A percentile compares a stretch with the other conserved stretches of the same genome.
These are phyloP conservation scores for Fistulinella cinereoalba DNA, from an alignment of 1,284 basidiomycete genomes.

Conservation along the genomic window DNA sequence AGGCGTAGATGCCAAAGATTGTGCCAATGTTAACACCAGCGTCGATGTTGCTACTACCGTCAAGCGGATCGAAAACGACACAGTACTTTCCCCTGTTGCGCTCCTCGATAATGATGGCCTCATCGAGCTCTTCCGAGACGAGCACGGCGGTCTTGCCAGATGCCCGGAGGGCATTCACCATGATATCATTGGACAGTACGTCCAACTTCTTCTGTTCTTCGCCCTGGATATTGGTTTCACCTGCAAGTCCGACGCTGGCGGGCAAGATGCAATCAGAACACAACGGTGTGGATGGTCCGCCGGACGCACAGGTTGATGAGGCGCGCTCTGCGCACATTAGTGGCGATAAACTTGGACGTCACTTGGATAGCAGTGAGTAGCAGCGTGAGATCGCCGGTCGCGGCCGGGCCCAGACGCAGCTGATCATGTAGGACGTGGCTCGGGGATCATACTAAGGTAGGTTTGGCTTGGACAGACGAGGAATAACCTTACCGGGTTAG, in stretches of 20 bases:
- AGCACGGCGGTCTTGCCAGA: conserved; percentile 96
- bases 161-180: conserved; percentile 93
- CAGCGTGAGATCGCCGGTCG: conserved; percentile 93
- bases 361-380: conserved; percentile 95
- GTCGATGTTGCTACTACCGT: conserved; percentile 98
- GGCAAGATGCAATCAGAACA: conserved; percentile 9
- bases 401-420: conserved; percentile 71
- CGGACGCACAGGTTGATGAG: conserved; percentile 90
- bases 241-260: conserved; percentile 86
- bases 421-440: conserved; percentile 88
- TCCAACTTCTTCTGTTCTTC: conserved; percentile 99
- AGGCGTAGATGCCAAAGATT: conserved; percentile 96
- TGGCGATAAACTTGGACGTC: conserved; percentile 96
- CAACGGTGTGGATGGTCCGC: not conserved
- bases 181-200: conserved; percentile 97
- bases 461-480: not conserved
- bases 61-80: conserved; percentile 98
- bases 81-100: conserved; percentile 83
- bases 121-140: conserved; percentile 94
- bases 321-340: conserved; percentile 94
- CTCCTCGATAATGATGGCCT: conserved; percentile 88
- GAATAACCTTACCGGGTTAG: conserved; percentile 70
- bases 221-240: conserved; percentile 95
- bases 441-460: conserved; percentile 10
- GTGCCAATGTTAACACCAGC: conserved; percentile 99